phyloP scores from a whole-genome alignment of 1,139 yeast genomes.

The Geotrichum reessii region DNA sequence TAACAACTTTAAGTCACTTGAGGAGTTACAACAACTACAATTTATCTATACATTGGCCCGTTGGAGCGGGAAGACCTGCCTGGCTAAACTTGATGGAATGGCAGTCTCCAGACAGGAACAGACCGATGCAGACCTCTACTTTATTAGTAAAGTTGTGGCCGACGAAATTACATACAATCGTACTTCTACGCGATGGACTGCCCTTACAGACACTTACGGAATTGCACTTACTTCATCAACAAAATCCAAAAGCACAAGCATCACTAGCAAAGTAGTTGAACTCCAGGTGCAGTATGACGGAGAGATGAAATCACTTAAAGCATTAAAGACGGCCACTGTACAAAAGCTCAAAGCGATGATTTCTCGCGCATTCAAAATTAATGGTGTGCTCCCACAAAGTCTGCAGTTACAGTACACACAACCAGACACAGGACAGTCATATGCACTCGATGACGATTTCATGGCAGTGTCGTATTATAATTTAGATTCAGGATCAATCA shows the following conservation, averaged over 20 bases:
- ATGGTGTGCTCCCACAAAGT: slow-evolving; percentile 10
- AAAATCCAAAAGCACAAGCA: slow-evolving; percentile 12
- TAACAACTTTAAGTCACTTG: slow-evolving; percentile 19
- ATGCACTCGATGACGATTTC: slow-evolving; percentile 10
- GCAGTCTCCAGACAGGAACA: slow-evolving; percentile 45
- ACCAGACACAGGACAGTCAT: not conserved
- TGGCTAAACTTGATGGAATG: slow-evolving; percentile 51
- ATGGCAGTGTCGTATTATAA: slow-evolving; percentile 11
- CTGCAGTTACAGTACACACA: slow-evolving; percentile 8
- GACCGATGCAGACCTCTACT: slow-evolving; percentile 60
- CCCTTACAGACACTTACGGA: slow-evolving; percentile 33
- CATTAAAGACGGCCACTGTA: slow-evolving; percentile 22
- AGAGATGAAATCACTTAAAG: slow-evolving; percentile 17
- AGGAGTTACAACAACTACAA: slow-evolving; percentile 35
- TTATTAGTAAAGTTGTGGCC: slow-evolving; percentile 47
- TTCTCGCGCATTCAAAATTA: slow-evolving; percentile 18
- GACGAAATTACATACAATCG: slow-evolving; percentile 34
- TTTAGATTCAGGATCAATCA: slow-evolving; percentile 8
- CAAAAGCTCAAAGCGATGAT: slow-evolving; percentile 26
- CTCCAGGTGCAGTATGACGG: slow-evolving; percentile 20
- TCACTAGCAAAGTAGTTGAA: slow-evolving; percentile 22
- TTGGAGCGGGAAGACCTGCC: slow-evolving; percentile 34
- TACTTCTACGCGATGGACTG: slow-evolving; percentile 32
- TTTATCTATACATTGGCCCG: slow-evolving; percentile 48
- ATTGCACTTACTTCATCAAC: slow-evolving; percentile 20